phyloP scores from a whole-genome alignment of 208 protist genomes.

The Endotrypanum monterogeii region DNA sequence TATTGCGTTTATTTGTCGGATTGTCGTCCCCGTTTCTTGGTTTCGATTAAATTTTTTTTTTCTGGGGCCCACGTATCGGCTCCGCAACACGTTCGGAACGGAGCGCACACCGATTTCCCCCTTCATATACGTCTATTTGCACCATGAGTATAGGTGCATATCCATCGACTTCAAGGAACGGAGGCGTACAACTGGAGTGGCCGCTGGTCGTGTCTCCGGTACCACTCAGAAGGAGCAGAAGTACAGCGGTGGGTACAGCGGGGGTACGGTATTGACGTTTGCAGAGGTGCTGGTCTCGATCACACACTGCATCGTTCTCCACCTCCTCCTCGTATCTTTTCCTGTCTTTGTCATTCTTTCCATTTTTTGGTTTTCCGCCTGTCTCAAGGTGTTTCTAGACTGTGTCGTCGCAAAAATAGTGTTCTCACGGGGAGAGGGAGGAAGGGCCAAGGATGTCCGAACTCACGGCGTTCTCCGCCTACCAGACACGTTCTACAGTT shows the following conservation, averaged over 20 bases:
- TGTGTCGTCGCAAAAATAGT: too few species aligned
- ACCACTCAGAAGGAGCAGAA: neutral
- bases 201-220: neutral
- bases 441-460: constrained; percentile 33
- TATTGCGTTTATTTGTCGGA: too few species aligned
- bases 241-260: neutral
- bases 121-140: too few species aligned
- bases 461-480: constrained; percentile 61
- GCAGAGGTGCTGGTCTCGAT: neutral
- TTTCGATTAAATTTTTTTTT: too few species aligned
- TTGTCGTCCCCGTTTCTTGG: too few species aligned
- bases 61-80: neutral
- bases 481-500: constrained; percentile 64
- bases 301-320: neutral
- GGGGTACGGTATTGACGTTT: neutral
- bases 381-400: too few species aligned
- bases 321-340: neutral
- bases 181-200: neutral
- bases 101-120: too few species aligned
- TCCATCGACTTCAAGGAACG: neutral
- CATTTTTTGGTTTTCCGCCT: neutral
- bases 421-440: neutral
- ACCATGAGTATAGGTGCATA: neutral
- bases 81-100: neutral
- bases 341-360: too few species aligned